Evolutionary conservation across 2,329 filamentous ascomycete genomes (phyloP).

Genomic region (Monilinia laxa): DNA sequence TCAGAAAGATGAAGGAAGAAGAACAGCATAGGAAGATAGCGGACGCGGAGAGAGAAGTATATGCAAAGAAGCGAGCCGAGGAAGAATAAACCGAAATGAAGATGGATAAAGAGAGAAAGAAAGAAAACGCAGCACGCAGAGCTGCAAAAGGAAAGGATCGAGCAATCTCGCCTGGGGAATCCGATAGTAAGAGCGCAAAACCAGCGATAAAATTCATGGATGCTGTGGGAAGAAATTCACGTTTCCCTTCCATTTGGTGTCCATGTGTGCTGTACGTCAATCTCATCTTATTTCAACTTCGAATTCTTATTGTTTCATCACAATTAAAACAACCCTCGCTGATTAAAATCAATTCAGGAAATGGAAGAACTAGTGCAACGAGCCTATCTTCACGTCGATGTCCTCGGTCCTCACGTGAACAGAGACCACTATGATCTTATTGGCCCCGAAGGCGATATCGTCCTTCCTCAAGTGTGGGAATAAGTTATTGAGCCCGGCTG

Average conservation of each 20-base stretch:
- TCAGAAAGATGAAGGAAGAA: not conserved
- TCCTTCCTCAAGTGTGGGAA: conserved; percentile 78
- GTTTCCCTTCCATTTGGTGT: conserved; percentile 84
- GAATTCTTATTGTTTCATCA: not conserved
- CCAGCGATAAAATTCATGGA: conserved; percentile 70
- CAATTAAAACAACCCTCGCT: not conserved
- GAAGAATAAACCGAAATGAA: not conserved
- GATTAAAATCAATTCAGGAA: conserved; percentile 51
- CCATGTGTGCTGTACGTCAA: conserved; percentile 69
- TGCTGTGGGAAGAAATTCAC: conserved; percentile 84
- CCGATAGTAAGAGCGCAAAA: not conserved
- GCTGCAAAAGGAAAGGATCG: conserved; percentile 4
- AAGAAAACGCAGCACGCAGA: not conserved
- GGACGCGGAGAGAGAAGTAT: not conserved
- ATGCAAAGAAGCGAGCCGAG: not conserved
- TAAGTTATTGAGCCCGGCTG: conserved; percentile 77
- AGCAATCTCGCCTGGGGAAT: not conserved
- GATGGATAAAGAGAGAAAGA: not conserved
- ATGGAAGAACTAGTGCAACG: conserved; percentile 82
- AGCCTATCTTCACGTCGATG: conserved; percentile 75
- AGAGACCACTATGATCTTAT: conserved; percentile 78
- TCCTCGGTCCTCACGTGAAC: conserved; percentile 72
- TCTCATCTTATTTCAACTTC: conserved; percentile 31
- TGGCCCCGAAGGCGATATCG: conserved; percentile 78
- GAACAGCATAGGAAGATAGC: not conserved